Evolutionary conservation across 2,329 filamentous ascomycete genomes (phyloP), one percentile per base, ranked within the genome.

Genomic region (Hypoxylon sp.): DNA sequence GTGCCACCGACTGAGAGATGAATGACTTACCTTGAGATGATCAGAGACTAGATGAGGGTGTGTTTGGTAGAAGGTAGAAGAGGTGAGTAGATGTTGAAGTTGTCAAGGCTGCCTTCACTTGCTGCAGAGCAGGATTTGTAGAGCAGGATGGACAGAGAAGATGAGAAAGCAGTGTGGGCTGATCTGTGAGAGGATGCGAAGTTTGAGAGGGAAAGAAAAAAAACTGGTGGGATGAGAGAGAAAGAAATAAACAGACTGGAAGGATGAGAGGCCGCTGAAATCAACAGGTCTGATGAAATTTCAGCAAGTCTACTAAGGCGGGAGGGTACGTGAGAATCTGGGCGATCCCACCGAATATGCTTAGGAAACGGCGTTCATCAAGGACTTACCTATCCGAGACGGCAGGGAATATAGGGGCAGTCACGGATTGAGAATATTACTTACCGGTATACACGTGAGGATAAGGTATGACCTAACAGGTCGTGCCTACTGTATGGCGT

Each of bases 21-120:
- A 1, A 7, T 19, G 37, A 27, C 43, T n/a, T 47, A 47, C 43
- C 43, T 47, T 47, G 43, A 47, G 23, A n/a, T 47, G 7, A 46
- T 46, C 19, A 47, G 43, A 47, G 43, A 27, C 23, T 41, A 21
- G 37, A 41, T 19, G 37, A 21, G 37, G 16, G 16, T 41, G 9
- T 47, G 21, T 7, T 27, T 47, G 21, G 43, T 47, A 16, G 9
- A 12, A 30, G 7, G 7, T 9, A 9, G 2, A 11, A 34, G 30
- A 3, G 6, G 6, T 27, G 25, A 27, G 30, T 32, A 14, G 30
- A 14, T 34, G 30, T 34, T 34, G 30, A 12, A 14, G 30, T 11
- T 12, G 9, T 12, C 37, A 21, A 41, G 37, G 37, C 7, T 41
- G 37, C 11, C n/a, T 41, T 9, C 37, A 19, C 37, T 21, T 41